Evolutionary conservation across 2,329 filamentous ascomycete genomes (phyloP).

Genomic region (Lachnellula willkommii): DNA sequence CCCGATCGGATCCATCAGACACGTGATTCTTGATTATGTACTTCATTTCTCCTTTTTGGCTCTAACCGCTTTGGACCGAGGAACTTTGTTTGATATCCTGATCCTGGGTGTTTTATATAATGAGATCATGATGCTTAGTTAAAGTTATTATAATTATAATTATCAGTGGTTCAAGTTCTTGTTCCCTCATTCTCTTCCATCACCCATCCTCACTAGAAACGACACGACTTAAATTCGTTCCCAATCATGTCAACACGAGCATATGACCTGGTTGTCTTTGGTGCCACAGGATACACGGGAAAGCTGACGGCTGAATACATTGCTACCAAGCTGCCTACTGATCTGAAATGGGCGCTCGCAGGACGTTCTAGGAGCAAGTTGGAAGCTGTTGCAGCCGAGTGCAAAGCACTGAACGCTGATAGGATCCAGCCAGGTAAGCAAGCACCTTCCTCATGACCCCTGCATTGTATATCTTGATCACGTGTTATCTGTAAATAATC

Average conservation of each 20-base stretch:
- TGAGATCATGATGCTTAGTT: no score
- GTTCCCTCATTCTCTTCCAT: no score
- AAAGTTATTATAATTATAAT: no score
- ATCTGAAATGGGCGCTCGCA: constrained; percentile 82
- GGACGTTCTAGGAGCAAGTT: constrained; percentile 77
- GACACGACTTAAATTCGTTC: no score
- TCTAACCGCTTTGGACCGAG: no score
- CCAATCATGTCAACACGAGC: constrained; percentile 28
- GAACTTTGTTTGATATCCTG: no score
- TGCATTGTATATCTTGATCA: constrained; percentile 3
- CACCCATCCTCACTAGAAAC: no score
- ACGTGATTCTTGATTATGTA: not conserved
- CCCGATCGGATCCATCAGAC: not conserved
- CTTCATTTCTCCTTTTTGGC: no score
- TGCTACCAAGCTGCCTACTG: constrained; percentile 61
- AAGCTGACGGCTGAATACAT: constrained; percentile 72
- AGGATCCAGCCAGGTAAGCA: constrained; percentile 62
- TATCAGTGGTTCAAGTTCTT: no score
- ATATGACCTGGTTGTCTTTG: constrained; percentile 63
- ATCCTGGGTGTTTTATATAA: no score
- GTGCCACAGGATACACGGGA: constrained; percentile 79
- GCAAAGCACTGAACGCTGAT: constrained; percentile 63
- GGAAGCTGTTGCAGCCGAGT: constrained; percentile 58
- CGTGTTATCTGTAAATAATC: not conserved
- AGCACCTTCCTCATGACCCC: not conserved